Base-by-base conservation (phyloP, 495 filamentous ascomycete species). In the Hamigera avellanea region DNA sequence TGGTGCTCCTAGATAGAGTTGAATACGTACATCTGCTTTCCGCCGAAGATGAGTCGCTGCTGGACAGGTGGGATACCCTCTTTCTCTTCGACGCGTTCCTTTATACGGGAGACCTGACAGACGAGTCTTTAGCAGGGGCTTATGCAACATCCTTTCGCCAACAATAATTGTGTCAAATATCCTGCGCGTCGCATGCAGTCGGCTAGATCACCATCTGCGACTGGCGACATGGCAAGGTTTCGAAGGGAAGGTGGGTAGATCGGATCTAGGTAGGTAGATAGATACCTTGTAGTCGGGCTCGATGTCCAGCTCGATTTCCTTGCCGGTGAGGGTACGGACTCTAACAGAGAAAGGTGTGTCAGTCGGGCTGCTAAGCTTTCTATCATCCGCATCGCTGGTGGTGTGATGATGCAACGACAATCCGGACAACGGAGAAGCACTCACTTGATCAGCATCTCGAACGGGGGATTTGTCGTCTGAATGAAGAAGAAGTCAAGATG, bases 31-130 rank as follows among this genome's bases (percentile, higher is more conserved):
- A 98, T 94, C 54, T 98, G 91, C 64, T 98, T 98, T 43, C 91
- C 91, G 30, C 87, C 86, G 51, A 76, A 95, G 53, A 98, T 98
- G 34, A 98, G 65, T 25, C 93, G 79, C 66, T 98, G 91, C 59
- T 98, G 91, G 16, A 93, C 89, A 13, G 91, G 91, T 19, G 91
- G 91, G 54, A 98, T 96, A 17, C 91, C 91, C 59, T 96, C 93
- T 56, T 95, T 95, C 65, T 96, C 91, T 58, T 98, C 91, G 25
- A 98, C 91, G 42, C 85, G 84, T 67, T 96, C 93, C 69, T 98
- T 98, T 69, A 98, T 94, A 46, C 82, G 75, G 29, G 83, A 80
- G 49, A 96, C 84, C 86, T 93, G 25, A 18, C 19, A 35, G 23
- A 16, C 10, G 14, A 30, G 4, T 13, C 5, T 12, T 3, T 15